phyloP scores from a whole-genome alignment of 1,284 basidiomycete genomes.

The Melampsora abietis-canadensis region DNA sequence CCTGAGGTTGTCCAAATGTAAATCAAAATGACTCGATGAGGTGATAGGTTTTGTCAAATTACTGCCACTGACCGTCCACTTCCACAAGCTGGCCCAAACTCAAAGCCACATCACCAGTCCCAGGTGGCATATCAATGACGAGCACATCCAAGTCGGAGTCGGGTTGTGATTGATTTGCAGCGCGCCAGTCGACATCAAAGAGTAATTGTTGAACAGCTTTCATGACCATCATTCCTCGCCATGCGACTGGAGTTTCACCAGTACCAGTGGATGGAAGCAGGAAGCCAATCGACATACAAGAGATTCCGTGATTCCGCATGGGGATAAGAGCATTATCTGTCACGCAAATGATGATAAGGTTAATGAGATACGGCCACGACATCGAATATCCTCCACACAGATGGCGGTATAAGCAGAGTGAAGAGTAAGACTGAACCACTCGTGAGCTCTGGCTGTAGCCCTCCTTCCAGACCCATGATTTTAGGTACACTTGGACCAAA shows the following conservation, averaged over 20 bases:
- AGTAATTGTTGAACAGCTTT: constrained; percentile 95
- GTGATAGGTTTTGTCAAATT: not conserved
- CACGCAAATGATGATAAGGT: not conserved
- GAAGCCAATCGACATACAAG: constrained; percentile 96
- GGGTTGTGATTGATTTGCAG: constrained; percentile 44
- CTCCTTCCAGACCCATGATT: constrained; percentile 80
- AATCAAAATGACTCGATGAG: not conserved
- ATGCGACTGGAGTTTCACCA: constrained; percentile 77
- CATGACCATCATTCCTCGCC: constrained; percentile 98
- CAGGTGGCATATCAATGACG: constrained; percentile 94
- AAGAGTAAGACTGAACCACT: constrained; percentile 45
- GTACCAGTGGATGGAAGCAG: constrained; percentile 56
- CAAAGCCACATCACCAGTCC: constrained; percentile 92
- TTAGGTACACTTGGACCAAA: constrained; percentile 96
- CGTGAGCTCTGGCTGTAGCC: constrained; percentile 76
- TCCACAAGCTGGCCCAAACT: constrained; percentile 84
- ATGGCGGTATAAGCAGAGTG: constrained; percentile 1
- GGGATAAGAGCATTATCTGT: constrained; percentile 67
- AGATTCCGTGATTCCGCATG: constrained; percentile 80
- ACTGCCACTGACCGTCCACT: constrained; percentile 67
- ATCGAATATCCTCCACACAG: constrained; percentile 57
- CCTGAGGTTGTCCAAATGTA: constrained; percentile 57
- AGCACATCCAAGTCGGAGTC: constrained; percentile 68
- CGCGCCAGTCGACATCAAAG: constrained; percentile 90
- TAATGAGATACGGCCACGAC: constrained; percentile 49